Evolutionary conservation across 345 rosid genomes (phyloP).

Genomic region (Clausena lansium): DNA sequence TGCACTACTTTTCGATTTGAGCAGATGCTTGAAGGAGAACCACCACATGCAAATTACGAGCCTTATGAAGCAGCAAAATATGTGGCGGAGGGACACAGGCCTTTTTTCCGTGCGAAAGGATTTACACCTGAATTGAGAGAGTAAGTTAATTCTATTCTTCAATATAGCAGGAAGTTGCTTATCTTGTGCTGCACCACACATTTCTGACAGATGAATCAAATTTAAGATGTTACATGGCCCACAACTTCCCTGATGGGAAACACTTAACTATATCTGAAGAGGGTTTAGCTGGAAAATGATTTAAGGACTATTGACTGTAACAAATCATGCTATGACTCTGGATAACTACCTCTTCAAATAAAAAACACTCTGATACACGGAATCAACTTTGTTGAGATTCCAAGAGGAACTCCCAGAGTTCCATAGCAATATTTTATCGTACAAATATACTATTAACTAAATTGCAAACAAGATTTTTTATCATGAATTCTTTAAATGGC

Average conservation of each 20-base stretch:
- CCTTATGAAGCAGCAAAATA: slow-evolving; percentile 96
- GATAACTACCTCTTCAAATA: not conserved
- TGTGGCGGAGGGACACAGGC: slow-evolving; percentile 91
- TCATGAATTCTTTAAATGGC: not conserved
- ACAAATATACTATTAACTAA: too few relatives aligned
- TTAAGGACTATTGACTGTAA: not conserved
- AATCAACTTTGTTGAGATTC: not conserved
- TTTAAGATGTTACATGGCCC: slow-evolving; percentile 2
- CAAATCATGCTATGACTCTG: not conserved
- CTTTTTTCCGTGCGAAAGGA: slow-evolving; percentile 75
- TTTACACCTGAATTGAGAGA: slow-evolving; percentile 71
- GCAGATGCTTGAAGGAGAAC: slow-evolving; percentile 98
- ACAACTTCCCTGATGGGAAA: not conserved
- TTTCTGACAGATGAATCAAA: slow-evolving; percentile 6
- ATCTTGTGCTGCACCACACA: not conserved
- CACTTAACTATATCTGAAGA: not conserved
- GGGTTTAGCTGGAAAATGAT: not conserved
- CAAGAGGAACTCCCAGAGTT: not conserved
- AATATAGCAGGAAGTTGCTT: not conserved
- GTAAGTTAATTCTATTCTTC: slow-evolving; percentile 45
- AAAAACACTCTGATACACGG: not conserved
- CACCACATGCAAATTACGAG: slow-evolving; percentile 74
- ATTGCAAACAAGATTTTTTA: not conserved
- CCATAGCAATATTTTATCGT: not conserved
- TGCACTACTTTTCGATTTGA: slow-evolving; percentile 19